Conservation (phyloP, 495 filamentous ascomycete species). For the Entonaema liquescens region DNA sequence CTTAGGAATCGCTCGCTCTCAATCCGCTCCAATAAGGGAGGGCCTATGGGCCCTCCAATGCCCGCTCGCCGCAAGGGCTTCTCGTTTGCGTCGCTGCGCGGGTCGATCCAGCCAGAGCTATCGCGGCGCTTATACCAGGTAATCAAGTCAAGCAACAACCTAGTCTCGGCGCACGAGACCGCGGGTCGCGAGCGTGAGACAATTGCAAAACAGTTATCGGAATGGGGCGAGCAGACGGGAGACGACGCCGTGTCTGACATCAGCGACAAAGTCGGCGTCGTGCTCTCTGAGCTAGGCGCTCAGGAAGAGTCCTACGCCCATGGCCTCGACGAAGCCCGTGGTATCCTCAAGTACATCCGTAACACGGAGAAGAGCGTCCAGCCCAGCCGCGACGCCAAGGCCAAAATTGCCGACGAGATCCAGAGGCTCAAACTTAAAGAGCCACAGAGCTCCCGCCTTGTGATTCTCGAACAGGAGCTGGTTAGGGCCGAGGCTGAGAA, state of each 20-base stretch:
- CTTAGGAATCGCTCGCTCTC: conserved; percentile 60
- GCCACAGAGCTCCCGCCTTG: conserved; percentile 76
- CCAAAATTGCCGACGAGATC: conserved; percentile 90
- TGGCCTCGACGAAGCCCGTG: conserved; percentile 83
- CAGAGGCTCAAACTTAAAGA: conserved; percentile 88
- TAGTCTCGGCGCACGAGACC: conserved; percentile 81
- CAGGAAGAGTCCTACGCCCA: conserved; percentile 90
- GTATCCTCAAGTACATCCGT: conserved; percentile 84
- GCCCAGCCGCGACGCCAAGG: conserved; percentile 83
- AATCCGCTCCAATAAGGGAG: conserved; percentile 63
- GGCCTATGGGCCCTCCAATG: conserved; percentile 52
- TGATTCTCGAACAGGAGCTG: conserved; percentile 91
- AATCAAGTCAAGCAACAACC: conserved; percentile 90
- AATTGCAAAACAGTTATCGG: conserved; percentile 89
- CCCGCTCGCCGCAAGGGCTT: conserved; percentile 58
- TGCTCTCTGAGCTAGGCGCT: conserved; percentile 89
- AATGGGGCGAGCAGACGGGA: conserved; percentile 90
- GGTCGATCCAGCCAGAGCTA: conserved; percentile 81
- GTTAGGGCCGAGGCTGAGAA: conserved; percentile 95
- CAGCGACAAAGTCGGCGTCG: conserved; percentile 91
- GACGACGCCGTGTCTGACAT: conserved; percentile 90
- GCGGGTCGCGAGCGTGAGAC: conserved; percentile 82
- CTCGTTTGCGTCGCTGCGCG: conserved; percentile 82
- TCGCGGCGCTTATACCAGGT: conserved; percentile 85
- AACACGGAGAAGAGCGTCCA: conserved; percentile 95